Evolutionary conservation across 1,139 yeast genomes (phyloP), one percentile per base, ranked within the genome.

Genomic region (Zygoascus meyerae): DNA sequence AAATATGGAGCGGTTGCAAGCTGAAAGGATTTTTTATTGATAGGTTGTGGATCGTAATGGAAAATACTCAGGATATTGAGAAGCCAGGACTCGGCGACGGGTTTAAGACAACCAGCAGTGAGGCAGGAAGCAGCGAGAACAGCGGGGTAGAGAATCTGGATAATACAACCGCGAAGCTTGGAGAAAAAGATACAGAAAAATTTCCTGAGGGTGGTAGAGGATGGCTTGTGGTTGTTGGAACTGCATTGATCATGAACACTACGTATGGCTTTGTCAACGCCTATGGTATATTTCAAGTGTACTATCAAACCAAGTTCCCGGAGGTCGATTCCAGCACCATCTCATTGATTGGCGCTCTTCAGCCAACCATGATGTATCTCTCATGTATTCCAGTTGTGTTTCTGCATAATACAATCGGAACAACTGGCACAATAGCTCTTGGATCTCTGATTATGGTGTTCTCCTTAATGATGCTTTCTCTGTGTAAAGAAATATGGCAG

Each of bases 271-370:
- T 79, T 42, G 71, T 75, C 52, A 79, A 78, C 53, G 63, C 80
- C 2, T 65, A 73, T 46, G 85, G 85, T 45, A 79, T 79, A 2
- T 74, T 79, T 42, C 81, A 80, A 58, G 70, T 79, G 2, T 78
- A 78, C 53, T 71, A 79, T 11, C 59, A 75, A 2, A 59, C 66
- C 69, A 74, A 52, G 75, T 77, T 55, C 65, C 80, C 54, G 55
- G 61, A 12, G 52, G 67, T 48, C 57, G 64, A 5, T 53, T 72
- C 40, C 60, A 71, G 35, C 61, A 74, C 17, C 60, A 70, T 37
- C 66, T 77, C 30, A 71, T 79, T 21, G 17, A 54, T 59, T 75
- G 86, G 86, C 69, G 78, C 42, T 75, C 77, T 61, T 69, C 84
- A 16, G 48, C 54, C 59, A 55, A 75, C 31, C 73, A 69, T 58